These are phyloP conservation scores for Oryza meridionalis DNA, from an alignment of 176 grass and related monocot species.

Conservation along the genomic window DNA sequence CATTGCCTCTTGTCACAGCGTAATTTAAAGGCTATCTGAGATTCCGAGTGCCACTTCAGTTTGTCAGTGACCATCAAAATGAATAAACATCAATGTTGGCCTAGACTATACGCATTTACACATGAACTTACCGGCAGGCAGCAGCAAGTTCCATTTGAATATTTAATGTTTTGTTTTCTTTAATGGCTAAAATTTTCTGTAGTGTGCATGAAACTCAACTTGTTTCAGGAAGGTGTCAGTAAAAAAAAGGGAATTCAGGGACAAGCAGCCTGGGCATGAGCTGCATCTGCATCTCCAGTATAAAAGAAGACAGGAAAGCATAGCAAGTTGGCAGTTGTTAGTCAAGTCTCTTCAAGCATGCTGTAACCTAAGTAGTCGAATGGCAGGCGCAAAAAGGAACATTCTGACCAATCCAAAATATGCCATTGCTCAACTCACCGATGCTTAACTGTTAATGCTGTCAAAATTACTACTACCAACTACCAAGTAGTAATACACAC, in stretches of 20 bases:
- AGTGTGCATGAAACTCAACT: too few relatives aligned
- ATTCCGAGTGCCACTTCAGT: constrained; percentile 14
- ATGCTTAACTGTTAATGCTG: constrained; percentile 7
- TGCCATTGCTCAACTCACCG: background rate
- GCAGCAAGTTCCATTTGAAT: background rate
- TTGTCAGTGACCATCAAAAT: constrained; percentile 22
- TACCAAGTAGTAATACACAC: background rate
- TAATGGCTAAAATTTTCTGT: too few relatives aligned
- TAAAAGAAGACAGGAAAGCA: too few relatives aligned
- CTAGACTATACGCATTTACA: background rate
- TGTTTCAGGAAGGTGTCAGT: background rate
- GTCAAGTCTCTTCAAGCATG: constrained; percentile 6
- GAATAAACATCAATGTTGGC: background rate
- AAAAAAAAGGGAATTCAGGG: background rate
- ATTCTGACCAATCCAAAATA: constrained; percentile 14
- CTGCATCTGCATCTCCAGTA: background rate
- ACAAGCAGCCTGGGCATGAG: background rate
- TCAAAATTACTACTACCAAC: constrained; percentile 1
- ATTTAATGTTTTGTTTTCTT: background rate
- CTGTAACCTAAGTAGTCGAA: constrained; percentile 11
- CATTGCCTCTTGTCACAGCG: background rate
- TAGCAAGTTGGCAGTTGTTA: background rate
- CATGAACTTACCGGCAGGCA: background rate
- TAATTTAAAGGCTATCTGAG: constrained; percentile 14
- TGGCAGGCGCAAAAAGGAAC: background rate